Percentiles rank a stretch among this genome's conserved stretches.
Conservation (phyloP, 441 rosid species). For the Populus hybrid region DNA sequence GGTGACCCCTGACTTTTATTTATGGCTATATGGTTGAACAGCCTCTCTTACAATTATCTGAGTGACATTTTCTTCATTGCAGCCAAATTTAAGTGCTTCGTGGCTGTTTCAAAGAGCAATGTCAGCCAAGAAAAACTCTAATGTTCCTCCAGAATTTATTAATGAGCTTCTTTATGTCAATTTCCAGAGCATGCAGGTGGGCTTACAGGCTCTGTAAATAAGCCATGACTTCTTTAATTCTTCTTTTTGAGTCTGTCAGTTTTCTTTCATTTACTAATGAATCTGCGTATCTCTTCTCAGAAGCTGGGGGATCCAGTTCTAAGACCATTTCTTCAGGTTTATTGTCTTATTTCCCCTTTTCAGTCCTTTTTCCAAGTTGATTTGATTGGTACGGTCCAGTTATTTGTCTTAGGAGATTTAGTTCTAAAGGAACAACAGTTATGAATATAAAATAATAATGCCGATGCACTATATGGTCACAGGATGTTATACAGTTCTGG, state of each 20-base stretch:
- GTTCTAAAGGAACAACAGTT: not conserved
- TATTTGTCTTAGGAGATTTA: not conserved
- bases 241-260: slow-evolving; percentile 13
- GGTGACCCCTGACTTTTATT: slow-evolving; percentile 22
- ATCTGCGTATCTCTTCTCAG: slow-evolving; percentile 34
- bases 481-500: slow-evolving; percentile 85
- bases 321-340: slow-evolving; percentile 91
- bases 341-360: not conserved
- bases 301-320: slow-evolving; percentile 82
- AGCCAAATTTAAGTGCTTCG: slow-evolving; percentile 92
- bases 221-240: slow-evolving; percentile 1
- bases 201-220: not conserved
- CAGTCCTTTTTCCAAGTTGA: not conserved
- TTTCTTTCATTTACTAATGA: slow-evolving; percentile 15
- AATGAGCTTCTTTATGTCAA: slow-evolving; percentile 88
- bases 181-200: slow-evolving; percentile 85
- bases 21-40: slow-evolving; percentile 6
- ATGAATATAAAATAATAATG: not conserved
- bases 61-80: slow-evolving; percentile 25
- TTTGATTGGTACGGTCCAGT: no score
- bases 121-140: slow-evolving; percentile 73
- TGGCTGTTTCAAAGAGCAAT: slow-evolving; percentile 97
- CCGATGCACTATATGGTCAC: slow-evolving; percentile 19
- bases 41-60: slow-evolving; percentile 12
- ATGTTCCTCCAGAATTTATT: slow-evolving; percentile 66